phyloP scores from a whole-genome alignment of 179 eudicot species.

The Amaranthus tricolor region DNA sequence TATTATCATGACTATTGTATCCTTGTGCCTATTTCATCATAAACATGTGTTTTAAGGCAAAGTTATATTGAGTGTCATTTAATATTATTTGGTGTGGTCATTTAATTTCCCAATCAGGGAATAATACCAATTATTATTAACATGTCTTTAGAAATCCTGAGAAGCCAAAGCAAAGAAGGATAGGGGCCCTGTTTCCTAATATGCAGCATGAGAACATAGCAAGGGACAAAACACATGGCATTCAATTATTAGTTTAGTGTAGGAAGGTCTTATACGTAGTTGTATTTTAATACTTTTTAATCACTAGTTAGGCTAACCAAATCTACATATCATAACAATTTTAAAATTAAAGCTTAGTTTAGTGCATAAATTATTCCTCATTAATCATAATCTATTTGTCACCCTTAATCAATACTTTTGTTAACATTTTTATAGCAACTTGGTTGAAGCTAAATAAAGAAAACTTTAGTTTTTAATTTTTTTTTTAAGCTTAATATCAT shows the following conservation, averaged over 20 bases:
- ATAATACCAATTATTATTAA: no score
- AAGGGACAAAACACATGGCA: constrained; percentile 13
- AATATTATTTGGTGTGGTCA: no score
- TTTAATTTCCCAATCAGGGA: no score
- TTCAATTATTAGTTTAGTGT: neutral
- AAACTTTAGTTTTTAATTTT: no score
- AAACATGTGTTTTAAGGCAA: no score
- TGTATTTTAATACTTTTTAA: constrained; percentile 8
- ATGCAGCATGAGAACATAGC: constrained; percentile 24
- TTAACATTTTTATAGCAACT: no score
- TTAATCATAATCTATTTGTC: neutral
- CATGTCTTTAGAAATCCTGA: neutral
- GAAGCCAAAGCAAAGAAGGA: constrained; percentile 5
- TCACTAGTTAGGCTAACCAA: constrained; percentile 24
- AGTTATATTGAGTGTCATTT: no score
- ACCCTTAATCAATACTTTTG: neutral
- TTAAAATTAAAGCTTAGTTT: neutral
- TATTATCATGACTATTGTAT: no score
- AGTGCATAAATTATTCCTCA: neutral
- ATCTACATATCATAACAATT: neutral
- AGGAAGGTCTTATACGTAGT: constrained; percentile 18
- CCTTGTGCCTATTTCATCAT: no score
- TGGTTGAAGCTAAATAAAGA: no score
- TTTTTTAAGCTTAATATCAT: no score
- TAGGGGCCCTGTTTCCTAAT: constrained; percentile 26